Evolutionary conservation across 495 filamentous ascomycete genomes (phyloP).

Genomic region (Penicillium canariense): DNA sequence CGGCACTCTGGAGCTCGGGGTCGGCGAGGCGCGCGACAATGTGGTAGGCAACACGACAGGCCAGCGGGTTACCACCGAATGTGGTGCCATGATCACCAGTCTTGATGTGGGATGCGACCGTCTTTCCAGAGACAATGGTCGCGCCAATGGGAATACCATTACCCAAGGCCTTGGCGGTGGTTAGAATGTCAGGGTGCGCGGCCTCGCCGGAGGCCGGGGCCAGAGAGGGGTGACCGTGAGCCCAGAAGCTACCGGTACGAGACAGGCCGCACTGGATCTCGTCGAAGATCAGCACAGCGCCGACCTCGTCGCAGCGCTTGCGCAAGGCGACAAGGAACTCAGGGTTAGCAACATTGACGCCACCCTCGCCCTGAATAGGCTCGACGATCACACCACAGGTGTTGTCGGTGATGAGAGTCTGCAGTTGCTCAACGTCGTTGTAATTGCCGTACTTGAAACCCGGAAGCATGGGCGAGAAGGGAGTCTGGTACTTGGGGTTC

Average conservation of each 20-base stretch:
- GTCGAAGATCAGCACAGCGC: slow-evolving; percentile 87
- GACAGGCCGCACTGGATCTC: slow-evolving; percentile 95
- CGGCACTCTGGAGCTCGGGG: slow-evolving; percentile 58
- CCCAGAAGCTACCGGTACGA: slow-evolving; percentile 87
- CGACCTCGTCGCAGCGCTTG: slow-evolving; percentile 78
- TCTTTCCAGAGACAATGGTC: slow-evolving; percentile 70
- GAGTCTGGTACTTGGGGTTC: slow-evolving; percentile 97
- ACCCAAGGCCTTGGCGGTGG: slow-evolving; percentile 90
- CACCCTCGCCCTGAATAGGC: slow-evolving; percentile 96
- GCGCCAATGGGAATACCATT: slow-evolving; percentile 96
- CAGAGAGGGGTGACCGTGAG: slow-evolving; percentile 66
- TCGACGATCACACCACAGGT: slow-evolving; percentile 97
- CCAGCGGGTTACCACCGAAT: slow-evolving; percentile 93
- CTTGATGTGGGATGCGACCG: slow-evolving; percentile 78
- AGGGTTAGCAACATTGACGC: slow-evolving; percentile 76
- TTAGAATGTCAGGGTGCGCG: slow-evolving; percentile 91
- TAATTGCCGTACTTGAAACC: slow-evolving; percentile 84
- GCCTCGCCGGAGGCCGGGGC: slow-evolving; percentile 46
- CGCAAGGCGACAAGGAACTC: slow-evolving; percentile 79
- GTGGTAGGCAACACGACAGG: slow-evolving; percentile 76
- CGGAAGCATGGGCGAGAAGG: slow-evolving; percentile 92
- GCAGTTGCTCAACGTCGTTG: slow-evolving; percentile 73
- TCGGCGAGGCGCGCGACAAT: slow-evolving; percentile 73
- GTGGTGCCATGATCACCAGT: slow-evolving; percentile 96
- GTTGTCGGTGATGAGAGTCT: slow-evolving; percentile 70